Evolutionary conservation across 148 eudicot genomes (phyloP).

Genomic region (Agrostemma githago): DNA sequence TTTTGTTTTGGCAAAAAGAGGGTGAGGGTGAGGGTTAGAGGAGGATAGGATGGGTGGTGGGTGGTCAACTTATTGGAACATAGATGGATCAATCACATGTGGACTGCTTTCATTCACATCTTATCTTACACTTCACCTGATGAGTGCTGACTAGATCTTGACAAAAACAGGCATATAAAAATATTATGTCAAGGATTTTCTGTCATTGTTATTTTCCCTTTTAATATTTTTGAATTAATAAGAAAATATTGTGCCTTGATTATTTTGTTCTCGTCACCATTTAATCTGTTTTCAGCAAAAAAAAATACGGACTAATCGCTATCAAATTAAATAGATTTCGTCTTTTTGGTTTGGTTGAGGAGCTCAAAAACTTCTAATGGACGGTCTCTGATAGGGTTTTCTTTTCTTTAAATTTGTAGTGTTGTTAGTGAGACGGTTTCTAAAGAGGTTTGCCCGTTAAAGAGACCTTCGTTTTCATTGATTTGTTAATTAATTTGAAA

Average conservation of each 20-base stretch:
- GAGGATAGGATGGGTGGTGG: constrained; percentile 10
- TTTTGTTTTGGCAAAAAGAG: background rate
- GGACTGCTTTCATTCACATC: constrained; percentile 30
- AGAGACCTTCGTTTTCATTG: too few relatives aligned
- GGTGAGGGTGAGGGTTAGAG: background rate
- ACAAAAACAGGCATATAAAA: constrained; percentile 4
- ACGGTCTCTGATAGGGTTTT: too few relatives aligned
- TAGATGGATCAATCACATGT: constrained; percentile 32
- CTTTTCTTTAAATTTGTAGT: background rate
- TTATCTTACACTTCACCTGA: constrained; percentile 24
- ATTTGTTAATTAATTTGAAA: too few relatives aligned
- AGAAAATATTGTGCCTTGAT: background rate
- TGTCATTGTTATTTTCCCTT: background rate
- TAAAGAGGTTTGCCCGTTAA: too few relatives aligned
- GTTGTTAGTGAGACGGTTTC: too few relatives aligned
- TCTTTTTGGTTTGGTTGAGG: too few relatives aligned
- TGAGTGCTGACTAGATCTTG: constrained; percentile 26
- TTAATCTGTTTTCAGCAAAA: background rate
- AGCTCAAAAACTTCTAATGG: too few relatives aligned
- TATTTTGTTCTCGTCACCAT: background rate
- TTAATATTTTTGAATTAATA: background rate
- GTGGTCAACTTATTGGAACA: constrained; percentile 23
- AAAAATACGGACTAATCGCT: too few relatives aligned
- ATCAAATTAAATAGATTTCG: too few relatives aligned
- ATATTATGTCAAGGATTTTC: constrained; percentile 16